Evolutionary conservation across 495 filamentous ascomycete genomes (phyloP).

Genomic region (Monascus purpureus): DNA sequence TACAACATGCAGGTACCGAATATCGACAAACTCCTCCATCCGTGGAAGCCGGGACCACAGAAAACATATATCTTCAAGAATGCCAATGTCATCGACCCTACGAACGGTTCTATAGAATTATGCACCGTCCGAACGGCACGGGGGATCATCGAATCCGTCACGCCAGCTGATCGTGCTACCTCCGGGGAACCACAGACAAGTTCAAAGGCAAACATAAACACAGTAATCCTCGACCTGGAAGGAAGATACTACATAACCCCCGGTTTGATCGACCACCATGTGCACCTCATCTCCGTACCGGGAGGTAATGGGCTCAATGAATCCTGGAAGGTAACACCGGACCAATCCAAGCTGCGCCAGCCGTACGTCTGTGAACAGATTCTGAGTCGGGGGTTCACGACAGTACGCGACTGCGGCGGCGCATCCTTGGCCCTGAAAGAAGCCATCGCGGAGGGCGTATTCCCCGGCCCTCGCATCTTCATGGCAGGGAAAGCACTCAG

Average conservation of each 20-base stretch:
- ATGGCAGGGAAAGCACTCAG: slow-evolving; percentile 27
- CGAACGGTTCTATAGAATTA: slow-evolving; percentile 10
- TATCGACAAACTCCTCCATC: too few species aligned
- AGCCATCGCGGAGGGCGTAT: slow-evolving; percentile 34
- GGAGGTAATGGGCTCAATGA: slow-evolving; percentile 18
- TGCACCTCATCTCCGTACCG: slow-evolving; percentile 35
- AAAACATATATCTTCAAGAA: slow-evolving; percentile 12
- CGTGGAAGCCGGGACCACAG: slow-evolving; percentile 15
- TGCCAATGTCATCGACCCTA: slow-evolving; percentile 18
- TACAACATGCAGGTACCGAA: too few species aligned
- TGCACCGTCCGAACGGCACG: slow-evolving; percentile 12
- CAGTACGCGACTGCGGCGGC: slow-evolving; percentile 37
- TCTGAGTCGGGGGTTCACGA: slow-evolving; percentile 39
- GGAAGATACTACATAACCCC: slow-evolving; percentile 38
- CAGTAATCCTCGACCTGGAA: slow-evolving; percentile 19
- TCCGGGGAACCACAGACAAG: slow-evolving; percentile 1
- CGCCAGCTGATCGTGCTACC: neutral
- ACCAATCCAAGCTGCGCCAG: slow-evolving; percentile 19
- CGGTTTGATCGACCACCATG: slow-evolving; percentile 45
- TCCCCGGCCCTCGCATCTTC: slow-evolving; percentile 35
- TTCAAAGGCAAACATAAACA: neutral
- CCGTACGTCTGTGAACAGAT: slow-evolving; percentile 33
- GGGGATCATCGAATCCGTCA: slow-evolving; percentile 12
- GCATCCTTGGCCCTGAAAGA: slow-evolving; percentile 35
- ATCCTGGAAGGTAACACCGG: slow-evolving; percentile 7